Conservation (phyloP, 345 rosid species). For the Sisymbrium irio region DNA sequence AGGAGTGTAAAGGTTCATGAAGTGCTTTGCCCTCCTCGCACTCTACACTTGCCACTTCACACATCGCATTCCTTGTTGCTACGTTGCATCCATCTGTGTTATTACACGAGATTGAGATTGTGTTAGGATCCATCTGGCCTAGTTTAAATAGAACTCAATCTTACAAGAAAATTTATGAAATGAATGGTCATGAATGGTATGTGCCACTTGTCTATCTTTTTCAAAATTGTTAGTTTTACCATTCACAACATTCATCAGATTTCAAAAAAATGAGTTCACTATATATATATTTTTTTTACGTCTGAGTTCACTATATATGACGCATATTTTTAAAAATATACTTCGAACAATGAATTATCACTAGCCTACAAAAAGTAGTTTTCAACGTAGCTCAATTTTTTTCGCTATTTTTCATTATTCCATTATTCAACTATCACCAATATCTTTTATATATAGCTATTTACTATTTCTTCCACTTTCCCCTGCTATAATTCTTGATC, state of each 20-base stretch:
- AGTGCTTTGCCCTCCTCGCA: slow-evolving; percentile 20
- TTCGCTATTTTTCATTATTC: not conserved
- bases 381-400: too few species aligned
- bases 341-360: not conserved
- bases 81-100: slow-evolving; percentile 28
- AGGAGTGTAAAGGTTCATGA: slow-evolving; percentile 13
- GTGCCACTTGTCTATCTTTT: not conserved
- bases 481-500: not conserved
- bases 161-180: not conserved
- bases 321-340: not conserved
- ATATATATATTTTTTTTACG: too few species aligned
- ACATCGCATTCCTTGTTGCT: slow-evolving; percentile 9
- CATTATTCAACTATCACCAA: not conserved
- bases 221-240: not conserved
- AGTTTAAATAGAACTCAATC: not conserved
- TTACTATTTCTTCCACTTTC: not conserved
- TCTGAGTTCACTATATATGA: not conserved
- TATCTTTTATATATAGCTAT: not conserved
- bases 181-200: not conserved
- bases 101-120: not conserved
- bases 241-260: not conserved
- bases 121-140: not conserved
- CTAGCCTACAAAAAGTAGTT: not conserved
- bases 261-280: not conserved
- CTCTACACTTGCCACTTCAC: slow-evolving; percentile 24